phyloP scores from a whole-genome alignment of 495 filamentous ascomycete genomes.

The Hypoxylon lenormandii region DNA sequence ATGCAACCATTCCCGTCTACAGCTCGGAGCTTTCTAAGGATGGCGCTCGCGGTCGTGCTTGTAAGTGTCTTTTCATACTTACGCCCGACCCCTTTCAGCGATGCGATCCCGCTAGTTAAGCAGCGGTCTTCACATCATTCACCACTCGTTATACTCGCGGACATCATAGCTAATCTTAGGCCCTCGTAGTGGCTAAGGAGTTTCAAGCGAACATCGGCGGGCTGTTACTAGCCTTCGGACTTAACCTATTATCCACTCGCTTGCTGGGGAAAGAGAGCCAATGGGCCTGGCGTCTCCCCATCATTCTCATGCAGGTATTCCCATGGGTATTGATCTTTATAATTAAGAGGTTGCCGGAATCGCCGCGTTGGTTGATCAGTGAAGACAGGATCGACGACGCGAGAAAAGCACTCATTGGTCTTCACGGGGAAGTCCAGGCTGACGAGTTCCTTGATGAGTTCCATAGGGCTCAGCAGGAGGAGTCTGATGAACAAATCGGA shows the following conservation, averaged over 20 bases:
- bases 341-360: constrained; percentile 65
- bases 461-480: constrained; percentile 57
- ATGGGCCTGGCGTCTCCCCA: constrained; percentile 68
- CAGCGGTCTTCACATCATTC: too few relatives aligned
- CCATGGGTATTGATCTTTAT: constrained; percentile 62
- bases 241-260: constrained; percentile 57
- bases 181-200: constrained; percentile 60
- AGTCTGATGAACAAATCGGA: constrained; percentile 55
- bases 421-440: constrained; percentile 62
- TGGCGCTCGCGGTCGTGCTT: constrained; percentile 62
- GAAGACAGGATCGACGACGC: constrained; percentile 60
- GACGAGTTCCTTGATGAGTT: constrained; percentile 61
- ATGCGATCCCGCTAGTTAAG: not conserved
- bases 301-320: constrained; percentile 68
- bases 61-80: constrained; percentile 18
- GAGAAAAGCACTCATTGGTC: constrained; percentile 52
- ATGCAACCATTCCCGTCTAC: constrained; percentile 69
- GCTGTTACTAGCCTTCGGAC: constrained; percentile 66
- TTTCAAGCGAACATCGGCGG: constrained; percentile 72
- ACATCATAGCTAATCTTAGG: not conserved
- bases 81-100: not conserved
- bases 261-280: constrained; percentile 53
- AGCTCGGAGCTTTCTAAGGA: constrained; percentile 65
- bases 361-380: constrained; percentile 65
- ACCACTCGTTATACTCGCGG: too few relatives aligned